phyloP scores from a whole-genome alignment of 345 rosid species.

The Citrus sinensis region DVS_A1.0 CM039165.1:24766501-24767000 shows the following conservation, averaged over 20 bases:
- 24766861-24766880: constrained; percentile 2
- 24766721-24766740: constrained; percentile 32
- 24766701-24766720: constrained; percentile 38
- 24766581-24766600: constrained; percentile 51
- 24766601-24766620: constrained; percentile 31
- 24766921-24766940: not conserved
- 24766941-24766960: no score
- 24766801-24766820: constrained; percentile 25
- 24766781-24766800: constrained; percentile 38
- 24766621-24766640: constrained; percentile 35
- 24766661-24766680: constrained; percentile 39
- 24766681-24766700: constrained; percentile 46
- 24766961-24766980: not conserved
- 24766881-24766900: not conserved
- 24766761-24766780: constrained; percentile 52
- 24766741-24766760: constrained; percentile 45
- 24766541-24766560: constrained; percentile 33
- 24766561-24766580: constrained; percentile 39
- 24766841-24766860: constrained; percentile 6
- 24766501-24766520: constrained; percentile 12
- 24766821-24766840: constrained; percentile 14
- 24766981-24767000: no score
- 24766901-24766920: not conserved
- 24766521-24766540: constrained; percentile 61
- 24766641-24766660: constrained; percentile 39